Percentiles rank a stretch among this genome's conserved stretches.
phyloP scores from a whole-genome alignment of 768 basidiomycete species.

The Tylopilus subfusipes region DNA sequence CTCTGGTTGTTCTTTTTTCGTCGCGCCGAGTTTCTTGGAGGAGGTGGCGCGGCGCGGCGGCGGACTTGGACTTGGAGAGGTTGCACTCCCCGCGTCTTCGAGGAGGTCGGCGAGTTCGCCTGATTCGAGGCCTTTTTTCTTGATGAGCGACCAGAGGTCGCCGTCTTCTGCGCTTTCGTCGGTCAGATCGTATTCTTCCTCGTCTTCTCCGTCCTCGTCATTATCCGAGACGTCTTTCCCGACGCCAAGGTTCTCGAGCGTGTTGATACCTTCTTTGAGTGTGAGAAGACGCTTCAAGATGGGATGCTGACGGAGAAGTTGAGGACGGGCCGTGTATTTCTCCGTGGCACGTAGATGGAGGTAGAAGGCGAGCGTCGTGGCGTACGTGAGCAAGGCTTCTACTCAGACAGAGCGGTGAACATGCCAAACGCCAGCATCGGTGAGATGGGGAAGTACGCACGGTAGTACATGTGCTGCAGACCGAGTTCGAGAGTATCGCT shows the following conservation, averaged over 20 bases:
- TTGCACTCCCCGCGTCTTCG: conserved; percentile 41
- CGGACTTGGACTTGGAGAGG: conserved; percentile 1
- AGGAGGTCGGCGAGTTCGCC: conserved; percentile 57
- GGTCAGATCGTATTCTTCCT: conserved; percentile 31
- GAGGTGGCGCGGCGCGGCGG: neutral
- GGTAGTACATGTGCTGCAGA: conserved; percentile 83
- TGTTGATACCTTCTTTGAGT: conserved; percentile 77
- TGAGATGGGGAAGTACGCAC: conserved; percentile 45
- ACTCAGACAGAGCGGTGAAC: conserved; percentile 7
- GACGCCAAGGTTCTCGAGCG: conserved; percentile 85
- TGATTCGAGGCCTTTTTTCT: conserved; percentile 36
- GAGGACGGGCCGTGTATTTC: conserved; percentile 58
- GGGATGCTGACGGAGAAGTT: conserved; percentile 64
- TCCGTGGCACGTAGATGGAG: conserved; percentile 75
- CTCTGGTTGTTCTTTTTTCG: conserved; percentile 10
- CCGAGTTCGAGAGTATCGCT: conserved; percentile 58
- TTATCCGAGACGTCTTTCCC: conserved; percentile 47
- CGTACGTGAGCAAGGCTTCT: conserved; percentile 91
- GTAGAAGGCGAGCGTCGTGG: conserved; percentile 89
- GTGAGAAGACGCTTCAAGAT: conserved; percentile 73
- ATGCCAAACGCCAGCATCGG: neutral
- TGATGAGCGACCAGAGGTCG: conserved; percentile 42
- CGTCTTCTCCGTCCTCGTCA: conserved; percentile 35
- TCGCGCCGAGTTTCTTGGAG: neutral
- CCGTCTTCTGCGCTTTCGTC: conserved; percentile 41